Evolutionary conservation across 805 yeast species (phyloP), one percentile per base, ranked within the genome.

Genomic region (Yarrowia hollandica): DNA sequence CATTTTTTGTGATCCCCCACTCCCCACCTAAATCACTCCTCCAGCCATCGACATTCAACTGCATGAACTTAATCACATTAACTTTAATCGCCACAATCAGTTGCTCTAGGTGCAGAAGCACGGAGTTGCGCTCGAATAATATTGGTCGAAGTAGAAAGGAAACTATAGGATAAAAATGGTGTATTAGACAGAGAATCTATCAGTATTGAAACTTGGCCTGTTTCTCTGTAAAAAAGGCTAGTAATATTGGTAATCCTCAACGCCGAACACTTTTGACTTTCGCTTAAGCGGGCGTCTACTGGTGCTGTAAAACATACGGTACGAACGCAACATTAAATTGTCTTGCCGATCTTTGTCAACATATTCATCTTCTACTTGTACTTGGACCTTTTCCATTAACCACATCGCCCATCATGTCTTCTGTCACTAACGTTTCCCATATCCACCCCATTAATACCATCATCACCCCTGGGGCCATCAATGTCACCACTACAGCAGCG

Each of bases 61-160:
- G n/a, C n/a, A n/a, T n/a, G n/a, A n/a, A n/a, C n/a, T n/a, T n/a
- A 26, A 9, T 8, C 15, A 10, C 5, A 4, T 16, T 41, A 14
- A 26, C 30, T 41, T 26, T 41, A 26, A 41, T 26, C 48, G 48
- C 48, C 48, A 25, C 34, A 41, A 41, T 41, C 48, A 41, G 48
- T 33, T 41, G 48, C 46, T 41, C 19, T 4, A 41, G 23, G 48
- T 41, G 48, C 48, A 41, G 31, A 33, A 41, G 6, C 30, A 11
- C 15, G 5, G 15, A 41, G 6, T 41, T 25, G 33, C 48, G 48
- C 48, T 41, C 15, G 31, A 41, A 18, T 26, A 5, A 26, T 10
- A 6, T 10, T 3, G 30, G 11, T 12, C 12, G 30, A 26, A 26
- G 11, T 26, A 12, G 30, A 26, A 10, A 3, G 30, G 8, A 26